Percentiles rank a stretch among this genome's conserved stretches.
These are phyloP conservation scores for Pseudofabraea citricarpa DNA, from an alignment of 2,329 filamentous ascomycete species.

Conservation along the genomic window DNA sequence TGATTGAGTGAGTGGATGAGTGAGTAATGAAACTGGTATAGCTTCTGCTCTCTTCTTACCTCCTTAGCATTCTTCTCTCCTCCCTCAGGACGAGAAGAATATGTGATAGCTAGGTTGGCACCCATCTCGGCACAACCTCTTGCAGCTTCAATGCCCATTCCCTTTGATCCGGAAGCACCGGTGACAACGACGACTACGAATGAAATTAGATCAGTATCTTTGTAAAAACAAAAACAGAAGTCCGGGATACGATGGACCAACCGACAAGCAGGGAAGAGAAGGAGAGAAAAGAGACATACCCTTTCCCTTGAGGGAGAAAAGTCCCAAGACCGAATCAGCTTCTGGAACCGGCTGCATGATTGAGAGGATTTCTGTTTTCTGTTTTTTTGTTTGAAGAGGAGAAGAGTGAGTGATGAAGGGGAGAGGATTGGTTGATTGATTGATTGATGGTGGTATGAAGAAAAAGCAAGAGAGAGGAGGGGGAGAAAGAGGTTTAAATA, in stretches of 20 bases:
- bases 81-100: constrained; percentile 54
- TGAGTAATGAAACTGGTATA: too few relatives aligned
- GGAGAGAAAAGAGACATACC: neutral
- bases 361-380: too few relatives aligned
- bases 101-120: constrained; percentile 62
- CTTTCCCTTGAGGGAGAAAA: constrained; percentile 53
- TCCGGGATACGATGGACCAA: too few relatives aligned
- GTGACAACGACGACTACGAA: constrained; percentile 52
- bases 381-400: too few relatives aligned
- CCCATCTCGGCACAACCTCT: constrained; percentile 61
- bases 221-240: neutral
- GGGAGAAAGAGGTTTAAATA: neutral
- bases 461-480: neutral
- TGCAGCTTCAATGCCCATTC: constrained; percentile 64
- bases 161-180: constrained; percentile 58
- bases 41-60: neutral
- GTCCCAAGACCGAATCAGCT: constrained; percentile 51
- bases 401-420: too few relatives aligned
- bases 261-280: too few relatives aligned
- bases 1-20: too few relatives aligned
- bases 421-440: too few relatives aligned
- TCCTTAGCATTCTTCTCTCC: constrained; percentile 63
- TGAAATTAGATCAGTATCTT: neutral
- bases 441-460: too few relatives aligned
- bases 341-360: constrained; percentile 40